A percentile compares a stretch with the other conserved stretches of the same genome.
These are phyloP conservation scores for Taphrina pruni DNA, from an alignment of 1,139 yeast species.

Conservation along the genomic window DNA sequence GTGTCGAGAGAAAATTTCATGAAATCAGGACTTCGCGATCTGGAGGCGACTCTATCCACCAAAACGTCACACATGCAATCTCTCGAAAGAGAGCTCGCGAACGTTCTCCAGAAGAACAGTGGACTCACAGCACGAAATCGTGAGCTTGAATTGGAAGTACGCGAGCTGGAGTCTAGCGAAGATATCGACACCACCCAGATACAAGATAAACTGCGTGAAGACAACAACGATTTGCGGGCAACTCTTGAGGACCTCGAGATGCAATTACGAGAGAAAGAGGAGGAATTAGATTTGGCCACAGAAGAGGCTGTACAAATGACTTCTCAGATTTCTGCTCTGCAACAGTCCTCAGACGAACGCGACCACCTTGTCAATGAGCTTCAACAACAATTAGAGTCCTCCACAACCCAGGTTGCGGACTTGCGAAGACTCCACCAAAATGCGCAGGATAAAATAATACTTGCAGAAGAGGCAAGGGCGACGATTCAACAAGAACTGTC, in stretches of 20 bases:
- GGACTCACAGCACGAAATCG: slow-evolving; percentile 6
- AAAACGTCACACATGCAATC: slow-evolving; percentile 10
- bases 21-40: slow-evolving; percentile 1
- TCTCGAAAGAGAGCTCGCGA: slow-evolving; percentile 12
- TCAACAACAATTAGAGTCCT: not conserved
- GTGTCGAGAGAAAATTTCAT: not conserved
- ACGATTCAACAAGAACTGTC: slow-evolving; percentile 1
- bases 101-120: slow-evolving; percentile 1
- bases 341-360: not conserved
- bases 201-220: slow-evolving; percentile 39
- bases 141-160: slow-evolving; percentile 22
- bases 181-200: slow-evolving; percentile 17
- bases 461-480: not conserved
- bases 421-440: slow-evolving; percentile 3
- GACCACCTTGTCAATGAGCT: not conserved
- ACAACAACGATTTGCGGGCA: slow-evolving; percentile 42
- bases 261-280: slow-evolving; percentile 38
- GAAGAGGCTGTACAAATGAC: slow-evolving; percentile 25
- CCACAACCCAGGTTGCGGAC: not conserved
- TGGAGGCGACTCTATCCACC: not conserved
- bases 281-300: slow-evolving; percentile 39
- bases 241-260: slow-evolving; percentile 40
- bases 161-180: slow-evolving; percentile 27
- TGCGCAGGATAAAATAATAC: slow-evolving; percentile 7
- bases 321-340: slow-evolving; percentile 8